Conservation (phyloP, 2,329 filamentous ascomycete species). For the Xylaria sp. region DNA sequence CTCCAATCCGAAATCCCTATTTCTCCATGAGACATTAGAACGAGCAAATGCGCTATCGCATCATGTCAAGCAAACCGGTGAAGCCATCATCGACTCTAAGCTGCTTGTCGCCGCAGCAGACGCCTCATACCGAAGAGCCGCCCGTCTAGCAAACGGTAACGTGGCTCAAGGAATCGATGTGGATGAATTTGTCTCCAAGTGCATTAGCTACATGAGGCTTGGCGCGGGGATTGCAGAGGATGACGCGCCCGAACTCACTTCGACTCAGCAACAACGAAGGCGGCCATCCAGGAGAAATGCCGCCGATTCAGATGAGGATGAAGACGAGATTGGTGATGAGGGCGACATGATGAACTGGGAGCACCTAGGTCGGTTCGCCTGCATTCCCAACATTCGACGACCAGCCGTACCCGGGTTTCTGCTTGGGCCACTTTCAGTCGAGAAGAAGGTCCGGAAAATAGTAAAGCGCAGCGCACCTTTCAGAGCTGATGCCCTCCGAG, state of each 20-base stretch:
- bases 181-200: slow-evolving; percentile 92
- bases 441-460: slow-evolving; percentile 81
- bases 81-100: slow-evolving; percentile 91
- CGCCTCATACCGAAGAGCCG: slow-evolving; percentile 80
- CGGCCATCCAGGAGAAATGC: slow-evolving; percentile 50
- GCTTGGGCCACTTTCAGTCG: slow-evolving; percentile 86
- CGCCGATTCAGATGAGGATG: slow-evolving; percentile 66
- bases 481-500: slow-evolving; percentile 72
- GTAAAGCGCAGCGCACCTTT: slow-evolving; percentile 78
- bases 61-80: slow-evolving; percentile 85
- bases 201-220: slow-evolving; percentile 85
- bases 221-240: slow-evolving; percentile 67
- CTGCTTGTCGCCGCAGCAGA: slow-evolving; percentile 85
- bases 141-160: slow-evolving; percentile 78
- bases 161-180: slow-evolving; percentile 81
- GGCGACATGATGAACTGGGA: slow-evolving; percentile 89
- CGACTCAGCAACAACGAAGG: slow-evolving; percentile 61
- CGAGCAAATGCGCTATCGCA: slow-evolving; percentile 73
- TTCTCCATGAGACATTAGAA: slow-evolving; percentile 72
- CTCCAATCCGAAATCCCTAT: slow-evolving; percentile 71
- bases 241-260: slow-evolving; percentile 61
- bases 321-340: slow-evolving; percentile 74
- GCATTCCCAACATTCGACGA: slow-evolving; percentile 76
- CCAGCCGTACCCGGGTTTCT: slow-evolving; percentile 86
- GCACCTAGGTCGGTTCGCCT: slow-evolving; percentile 81